Evolutionary conservation across 75 land plant genomes (phyloP).

Genomic region (Larix kaempferi): DNA sequence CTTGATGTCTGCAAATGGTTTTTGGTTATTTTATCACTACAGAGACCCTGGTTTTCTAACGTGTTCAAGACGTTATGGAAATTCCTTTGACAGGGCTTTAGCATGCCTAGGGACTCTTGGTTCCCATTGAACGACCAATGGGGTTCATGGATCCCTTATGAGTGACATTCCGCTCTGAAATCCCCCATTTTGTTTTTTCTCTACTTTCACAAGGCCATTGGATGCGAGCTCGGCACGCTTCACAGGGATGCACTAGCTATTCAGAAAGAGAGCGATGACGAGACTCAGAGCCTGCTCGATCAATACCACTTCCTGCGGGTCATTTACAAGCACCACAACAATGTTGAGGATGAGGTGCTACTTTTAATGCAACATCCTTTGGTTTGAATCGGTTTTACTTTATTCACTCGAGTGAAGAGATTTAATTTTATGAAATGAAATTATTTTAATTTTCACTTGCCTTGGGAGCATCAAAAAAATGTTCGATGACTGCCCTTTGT

Average conservation of each 20-base stretch:
- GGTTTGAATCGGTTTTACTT: neutral
- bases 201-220: slow-evolving; percentile 79
- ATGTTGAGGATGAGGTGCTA: no score
- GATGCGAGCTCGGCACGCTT: slow-evolving; percentile 58
- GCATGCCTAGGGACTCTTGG: no score
- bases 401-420: neutral
- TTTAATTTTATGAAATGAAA: neutral
- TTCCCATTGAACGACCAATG: no score
- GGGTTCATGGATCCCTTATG: neutral
- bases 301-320: no score
- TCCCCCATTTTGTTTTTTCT: slow-evolving; percentile 69
- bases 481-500: no score
- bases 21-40: no score
- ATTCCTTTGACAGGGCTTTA: no score
- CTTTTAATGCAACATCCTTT: neutral
- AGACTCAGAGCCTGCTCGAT: slow-evolving; percentile 35
- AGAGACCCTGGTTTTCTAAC: no score
- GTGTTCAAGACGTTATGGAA: no score
- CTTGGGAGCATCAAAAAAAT: neutral
- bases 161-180: slow-evolving; percentile 8
- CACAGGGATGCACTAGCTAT: slow-evolving; percentile 51
- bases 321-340: no score
- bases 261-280: slow-evolving; percentile 19
- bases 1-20: no score
- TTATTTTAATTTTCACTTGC: slow-evolving; percentile 23